Conservation (phyloP, 495 filamentous ascomycete species). For the Filosporella fistucella region DNA sequence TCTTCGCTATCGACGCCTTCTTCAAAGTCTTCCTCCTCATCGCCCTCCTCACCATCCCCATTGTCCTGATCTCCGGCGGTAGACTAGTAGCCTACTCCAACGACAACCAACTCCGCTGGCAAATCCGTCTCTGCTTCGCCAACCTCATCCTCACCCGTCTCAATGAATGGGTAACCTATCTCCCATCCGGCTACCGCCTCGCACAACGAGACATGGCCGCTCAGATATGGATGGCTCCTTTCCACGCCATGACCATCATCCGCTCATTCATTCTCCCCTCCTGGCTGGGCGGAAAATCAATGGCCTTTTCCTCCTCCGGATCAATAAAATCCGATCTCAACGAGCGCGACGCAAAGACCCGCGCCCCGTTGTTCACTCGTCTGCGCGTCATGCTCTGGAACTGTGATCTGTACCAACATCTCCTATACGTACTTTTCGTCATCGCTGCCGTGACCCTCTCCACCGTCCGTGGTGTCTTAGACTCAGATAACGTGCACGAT, state of each 20-base stretch:
- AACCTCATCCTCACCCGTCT: conserved; percentile 34
- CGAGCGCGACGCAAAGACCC: conserved; percentile 15
- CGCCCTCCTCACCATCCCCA: conserved; percentile 40
- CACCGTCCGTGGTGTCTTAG: conserved; percentile 15
- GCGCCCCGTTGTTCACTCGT: conserved; percentile 8
- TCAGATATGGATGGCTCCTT: conserved; percentile 21
- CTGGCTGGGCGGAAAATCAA: conserved; percentile 21
- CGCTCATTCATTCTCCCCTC: conserved; percentile 18
- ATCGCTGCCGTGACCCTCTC: conserved; percentile 31
- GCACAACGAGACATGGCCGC: conserved; percentile 27
- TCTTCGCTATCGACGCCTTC: conserved; percentile 36
- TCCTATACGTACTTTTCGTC: conserved; percentile 35
- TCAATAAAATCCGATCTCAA: conserved; percentile 16
- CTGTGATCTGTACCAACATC: conserved; percentile 12
- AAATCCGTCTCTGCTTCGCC: conserved; percentile 42
- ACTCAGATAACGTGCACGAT: conserved; percentile 2
- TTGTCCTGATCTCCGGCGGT: conserved; percentile 40
- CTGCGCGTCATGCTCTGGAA: conserved; percentile 19
- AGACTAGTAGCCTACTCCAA: conserved; percentile 39
- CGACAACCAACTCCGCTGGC: conserved; percentile 39
- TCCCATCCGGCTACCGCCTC: conserved; percentile 40
- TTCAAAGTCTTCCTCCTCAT: conserved; percentile 38
- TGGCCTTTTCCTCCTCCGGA: conserved; percentile 17
- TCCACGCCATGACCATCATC: conserved; percentile 18
- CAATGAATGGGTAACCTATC: conserved; percentile 37